A percentile compares a stretch with the other conserved stretches of the same genome.
These are phyloP conservation scores for Coprinellus aureogranulatus DNA, from an alignment of 768 basidiomycete genomes.

Conservation along the genomic window DNA sequence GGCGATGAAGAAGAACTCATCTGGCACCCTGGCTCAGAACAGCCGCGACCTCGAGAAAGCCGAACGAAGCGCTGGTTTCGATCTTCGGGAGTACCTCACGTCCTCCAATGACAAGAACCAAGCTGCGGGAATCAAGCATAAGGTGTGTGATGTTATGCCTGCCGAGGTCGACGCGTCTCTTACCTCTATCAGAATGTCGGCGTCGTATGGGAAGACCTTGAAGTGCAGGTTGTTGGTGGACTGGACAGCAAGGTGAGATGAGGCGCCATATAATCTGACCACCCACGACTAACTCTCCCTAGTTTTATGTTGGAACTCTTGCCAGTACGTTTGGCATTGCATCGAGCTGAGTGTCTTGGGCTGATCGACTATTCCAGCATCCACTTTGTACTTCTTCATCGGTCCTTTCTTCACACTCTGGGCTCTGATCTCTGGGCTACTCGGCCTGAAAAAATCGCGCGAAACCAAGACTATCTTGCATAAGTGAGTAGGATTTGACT, in stretches of 20 bases:
- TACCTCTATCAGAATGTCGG: conserved; percentile 55
- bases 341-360: not conserved
- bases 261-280: not conserved
- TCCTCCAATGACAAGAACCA: conserved; percentile 67
- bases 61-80: conserved; percentile 41
- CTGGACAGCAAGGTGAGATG: conserved; percentile 49
- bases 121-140: conserved; percentile 64
- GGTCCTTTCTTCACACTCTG: conserved; percentile 49
- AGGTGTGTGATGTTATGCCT: conserved; percentile 30
- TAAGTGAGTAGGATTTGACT: conserved; percentile 36
- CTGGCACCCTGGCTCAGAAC: not conserved
- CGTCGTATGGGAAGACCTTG: conserved; percentile 69
- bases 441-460: conserved; percentile 36
- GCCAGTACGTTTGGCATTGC: conserved; percentile 42
- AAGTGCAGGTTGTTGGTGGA: conserved; percentile 60
- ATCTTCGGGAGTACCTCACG: conserved; percentile 66
- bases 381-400: conserved; percentile 51
- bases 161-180: no score
- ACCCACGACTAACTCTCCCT: not conserved
- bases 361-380: conserved; percentile 33
- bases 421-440: conserved; percentile 35
- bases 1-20: conserved; percentile 3
- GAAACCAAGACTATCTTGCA: conserved; percentile 57
- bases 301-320: conserved; percentile 62
- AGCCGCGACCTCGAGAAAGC: conserved; percentile 34